Conservation (phyloP, 306 rosid species). For the Psophocarpus tetragonolobus region DNA sequence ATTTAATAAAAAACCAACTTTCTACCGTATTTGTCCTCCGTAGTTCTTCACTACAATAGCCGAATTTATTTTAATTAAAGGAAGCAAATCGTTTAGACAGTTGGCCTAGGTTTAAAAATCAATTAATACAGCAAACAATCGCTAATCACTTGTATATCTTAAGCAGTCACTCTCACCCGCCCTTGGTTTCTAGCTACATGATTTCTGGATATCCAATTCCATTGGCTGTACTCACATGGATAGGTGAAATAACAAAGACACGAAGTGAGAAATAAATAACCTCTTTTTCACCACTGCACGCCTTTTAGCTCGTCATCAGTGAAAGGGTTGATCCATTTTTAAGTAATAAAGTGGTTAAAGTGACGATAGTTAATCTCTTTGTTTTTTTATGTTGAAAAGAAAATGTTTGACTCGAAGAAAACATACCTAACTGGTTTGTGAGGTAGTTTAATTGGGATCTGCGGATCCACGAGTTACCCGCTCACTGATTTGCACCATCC, state of each 20-base stretch:
- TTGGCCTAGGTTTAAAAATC: not conserved
- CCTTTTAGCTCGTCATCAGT: conserved; percentile 21
- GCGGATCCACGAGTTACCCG: not conserved
- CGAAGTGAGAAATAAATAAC: not conserved
- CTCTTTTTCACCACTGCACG: not conserved
- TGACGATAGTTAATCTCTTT: not conserved
- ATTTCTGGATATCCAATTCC: conserved; percentile 26
- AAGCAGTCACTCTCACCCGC: conserved; percentile 43
- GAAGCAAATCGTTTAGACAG: not conserved
- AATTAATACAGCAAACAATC: conserved; percentile 27
- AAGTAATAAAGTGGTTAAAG: not conserved
- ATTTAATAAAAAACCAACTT: not conserved
- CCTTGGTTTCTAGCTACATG: conserved; percentile 63
- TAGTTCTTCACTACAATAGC: not conserved
- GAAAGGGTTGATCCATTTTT: conserved; percentile 2
- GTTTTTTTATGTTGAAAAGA: not conserved
- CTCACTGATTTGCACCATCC: conserved; percentile 33
- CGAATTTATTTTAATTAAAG: not conserved
- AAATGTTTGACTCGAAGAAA: not conserved
- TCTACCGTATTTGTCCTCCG: conserved; percentile 28
- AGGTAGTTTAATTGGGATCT: not conserved
- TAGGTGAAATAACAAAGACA: not conserved
- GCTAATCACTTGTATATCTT: conserved; percentile 21
- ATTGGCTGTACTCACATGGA: conserved; percentile 16
- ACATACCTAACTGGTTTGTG: conserved; percentile 8